Evolutionary conservation across 139 green algal genomes (phyloP), one percentile per base, ranked within the genome.

Genomic region (Ulvella scutata): DNA sequence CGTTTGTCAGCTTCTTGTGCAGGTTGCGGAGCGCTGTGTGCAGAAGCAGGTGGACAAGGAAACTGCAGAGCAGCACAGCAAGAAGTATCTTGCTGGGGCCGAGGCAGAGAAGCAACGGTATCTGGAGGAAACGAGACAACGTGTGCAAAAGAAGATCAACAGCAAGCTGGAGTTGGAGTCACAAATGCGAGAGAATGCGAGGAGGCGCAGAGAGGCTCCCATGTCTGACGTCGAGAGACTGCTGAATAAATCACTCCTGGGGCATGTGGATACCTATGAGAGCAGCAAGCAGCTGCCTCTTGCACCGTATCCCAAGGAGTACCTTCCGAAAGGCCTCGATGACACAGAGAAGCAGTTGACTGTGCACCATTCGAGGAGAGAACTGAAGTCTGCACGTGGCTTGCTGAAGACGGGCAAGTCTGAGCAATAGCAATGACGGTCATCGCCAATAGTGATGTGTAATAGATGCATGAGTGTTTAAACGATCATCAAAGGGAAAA

Each of bases 101-200:
- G 4, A 34, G 23, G 40, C 23, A 21, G 72, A 80, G 61, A 51
- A 76, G 43, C 59, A 39, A 39, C 39, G 44, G 37, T 75, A 80
- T 33, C 72, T 74, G 43, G 67, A 76, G 40, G 73, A 75, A 43
- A n/a, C 37, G 3, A 3, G 44, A n/a, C 9, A 4, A 34, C 39
- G 51, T 33, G 40, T 77, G 34, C 60, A 43, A n/a, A 62, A 67
- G 35, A 79, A 82, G 75, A 7, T 75, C 3, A 62, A 74, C 6
- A 59, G 75, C 61, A 73, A 61, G n/a, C 37, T 38, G 37, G 43
- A 78, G 43, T 37, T 83, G n/a, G 73, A 83, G 38, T 36, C 62
- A 3, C 79, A 83, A 43, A 80, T 80, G 75, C 59, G 78, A 36
- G 78, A 78, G 36, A 82, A 79, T 33, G 74, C 26, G 44, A 28